Evolutionary conservation across 23 red algal genomes (phyloP).

Genomic region (Gracilaria caudata): DNA sequence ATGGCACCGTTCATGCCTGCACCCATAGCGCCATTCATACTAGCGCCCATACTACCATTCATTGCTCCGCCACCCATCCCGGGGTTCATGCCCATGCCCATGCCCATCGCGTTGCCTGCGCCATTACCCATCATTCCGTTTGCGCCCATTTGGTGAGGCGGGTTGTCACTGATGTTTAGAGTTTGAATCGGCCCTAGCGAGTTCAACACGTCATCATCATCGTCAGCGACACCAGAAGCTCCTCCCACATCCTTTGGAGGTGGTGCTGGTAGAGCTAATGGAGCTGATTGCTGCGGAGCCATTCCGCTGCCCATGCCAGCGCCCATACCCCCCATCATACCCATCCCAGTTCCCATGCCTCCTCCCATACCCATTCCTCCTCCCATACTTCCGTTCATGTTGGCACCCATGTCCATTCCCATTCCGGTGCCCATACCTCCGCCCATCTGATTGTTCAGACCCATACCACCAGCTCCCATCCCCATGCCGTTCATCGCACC

Average conservation of each 20-base stretch:
- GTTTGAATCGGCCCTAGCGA: slow-evolving; percentile 70
- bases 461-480: slow-evolving; percentile 42
- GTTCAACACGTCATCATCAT: slow-evolving; percentile 69
- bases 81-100: slow-evolving; percentile 37
- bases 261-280: slow-evolving; percentile 51
- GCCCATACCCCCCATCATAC: slow-evolving; percentile 26
- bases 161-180: slow-evolving; percentile 68
- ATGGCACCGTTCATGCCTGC: slow-evolving; percentile 46
- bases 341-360: slow-evolving; percentile 36
- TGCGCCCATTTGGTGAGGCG: slow-evolving; percentile 28
- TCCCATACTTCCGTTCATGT: not conserved
- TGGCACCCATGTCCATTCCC: slow-evolving; percentile 13
- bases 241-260: slow-evolving; percentile 25
- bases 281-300: not conserved
- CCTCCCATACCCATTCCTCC: slow-evolving; percentile 22
- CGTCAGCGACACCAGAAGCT: not conserved
- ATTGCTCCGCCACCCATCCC: slow-evolving; percentile 41
- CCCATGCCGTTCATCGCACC: slow-evolving; percentile 47
- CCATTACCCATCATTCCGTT: slow-evolving; percentile 26
- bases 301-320: slow-evolving; percentile 21
- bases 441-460: slow-evolving; percentile 12
- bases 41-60: slow-evolving; percentile 29
- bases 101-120: slow-evolving; percentile 47
- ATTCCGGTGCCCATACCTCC: slow-evolving; percentile 37
- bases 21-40: slow-evolving; percentile 51